Evolutionary conservation across 352 stramenopile genomes (phyloP).

Genomic region (Pythium utonaiense): DNA sequence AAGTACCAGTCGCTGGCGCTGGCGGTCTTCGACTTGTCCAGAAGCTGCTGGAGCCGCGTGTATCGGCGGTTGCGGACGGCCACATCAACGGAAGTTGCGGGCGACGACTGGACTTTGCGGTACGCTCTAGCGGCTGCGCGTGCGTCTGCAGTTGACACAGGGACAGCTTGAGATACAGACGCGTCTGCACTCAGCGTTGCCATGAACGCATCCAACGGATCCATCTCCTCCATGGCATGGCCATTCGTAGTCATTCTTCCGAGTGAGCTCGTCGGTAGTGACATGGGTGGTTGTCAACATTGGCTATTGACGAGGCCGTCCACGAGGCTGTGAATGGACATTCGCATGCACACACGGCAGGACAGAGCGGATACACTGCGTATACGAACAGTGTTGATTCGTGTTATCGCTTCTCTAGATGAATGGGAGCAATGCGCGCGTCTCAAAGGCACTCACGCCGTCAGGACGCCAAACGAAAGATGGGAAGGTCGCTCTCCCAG

Average conservation of each 20-base stretch:
- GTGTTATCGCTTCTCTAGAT: constrained; percentile 1
- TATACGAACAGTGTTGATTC: neutral
- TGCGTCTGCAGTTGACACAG: constrained; percentile 4
- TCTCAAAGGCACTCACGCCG: too few species aligned
- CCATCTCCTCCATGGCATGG: constrained; percentile 25
- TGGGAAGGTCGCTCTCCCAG: too few species aligned
- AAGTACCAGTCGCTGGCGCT: constrained; percentile 54
- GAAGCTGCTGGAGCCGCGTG: constrained; percentile 60
- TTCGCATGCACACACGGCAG: neutral
- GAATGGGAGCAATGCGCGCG: neutral
- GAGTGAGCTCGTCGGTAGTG: neutral
- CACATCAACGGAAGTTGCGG: constrained; percentile 11
- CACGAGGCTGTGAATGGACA: too few species aligned
- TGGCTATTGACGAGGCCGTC: neutral
- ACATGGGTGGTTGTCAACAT: neutral
- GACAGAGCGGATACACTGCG: neutral
- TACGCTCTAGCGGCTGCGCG: constrained; percentile 4
- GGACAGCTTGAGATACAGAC: neutral
- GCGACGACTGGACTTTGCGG: neutral
- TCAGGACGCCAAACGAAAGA: too few species aligned
- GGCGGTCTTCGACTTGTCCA: constrained; percentile 22
- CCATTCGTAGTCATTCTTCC: constrained; percentile 7
- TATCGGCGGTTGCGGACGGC: constrained; percentile 74
- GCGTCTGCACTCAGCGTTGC: constrained; percentile 36
- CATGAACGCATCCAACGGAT: constrained; percentile 84